These are phyloP conservation scores for Plicaturopsis crispa DNA, from an alignment of 768 basidiomycete species.

Conservation along the genomic window DNA sequence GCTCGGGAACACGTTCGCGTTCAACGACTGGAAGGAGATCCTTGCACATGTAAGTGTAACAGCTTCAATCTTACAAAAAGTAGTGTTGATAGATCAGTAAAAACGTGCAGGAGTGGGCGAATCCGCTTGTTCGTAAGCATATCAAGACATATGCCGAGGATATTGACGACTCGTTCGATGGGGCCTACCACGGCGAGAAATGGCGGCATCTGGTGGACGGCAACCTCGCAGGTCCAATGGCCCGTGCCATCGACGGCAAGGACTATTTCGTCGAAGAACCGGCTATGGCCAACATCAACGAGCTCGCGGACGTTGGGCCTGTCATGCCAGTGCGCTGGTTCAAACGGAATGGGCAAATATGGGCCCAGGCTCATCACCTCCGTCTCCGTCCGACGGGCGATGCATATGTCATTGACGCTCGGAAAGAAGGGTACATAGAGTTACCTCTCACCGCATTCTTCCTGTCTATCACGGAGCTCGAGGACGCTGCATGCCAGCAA, in stretches of 20 bases:
- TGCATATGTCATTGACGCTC: neutral
- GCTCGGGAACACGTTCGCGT: neutral
- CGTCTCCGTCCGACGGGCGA: neutral
- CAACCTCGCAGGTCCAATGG: conserved; percentile 6
- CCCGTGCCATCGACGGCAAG: conserved; percentile 1
- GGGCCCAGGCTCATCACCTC: neutral
- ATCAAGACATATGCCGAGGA: conserved; percentile 8
- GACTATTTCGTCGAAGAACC: conserved; percentile 13
- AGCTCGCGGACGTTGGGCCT: neutral
- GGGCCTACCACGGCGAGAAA: conserved; percentile 4
- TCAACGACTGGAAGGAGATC: neutral
- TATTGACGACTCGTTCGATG: neutral
- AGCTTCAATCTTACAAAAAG: neutral
- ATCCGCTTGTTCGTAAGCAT: conserved; percentile 5
- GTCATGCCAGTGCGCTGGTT: neutral
- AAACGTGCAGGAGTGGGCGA: conserved; percentile 9
- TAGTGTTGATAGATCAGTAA: neutral
- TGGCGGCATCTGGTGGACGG: conserved; percentile 1
- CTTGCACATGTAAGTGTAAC: neutral
- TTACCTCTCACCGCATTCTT: neutral
- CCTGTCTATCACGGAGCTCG: neutral
- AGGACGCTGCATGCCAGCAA: neutral
- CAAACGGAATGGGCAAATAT: neutral
- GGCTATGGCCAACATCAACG: conserved; percentile 4
- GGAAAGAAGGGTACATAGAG: neutral